Base-by-base conservation (phyloP, 495 filamentous ascomycete species). In the Tuber umbilicatum region DNA sequence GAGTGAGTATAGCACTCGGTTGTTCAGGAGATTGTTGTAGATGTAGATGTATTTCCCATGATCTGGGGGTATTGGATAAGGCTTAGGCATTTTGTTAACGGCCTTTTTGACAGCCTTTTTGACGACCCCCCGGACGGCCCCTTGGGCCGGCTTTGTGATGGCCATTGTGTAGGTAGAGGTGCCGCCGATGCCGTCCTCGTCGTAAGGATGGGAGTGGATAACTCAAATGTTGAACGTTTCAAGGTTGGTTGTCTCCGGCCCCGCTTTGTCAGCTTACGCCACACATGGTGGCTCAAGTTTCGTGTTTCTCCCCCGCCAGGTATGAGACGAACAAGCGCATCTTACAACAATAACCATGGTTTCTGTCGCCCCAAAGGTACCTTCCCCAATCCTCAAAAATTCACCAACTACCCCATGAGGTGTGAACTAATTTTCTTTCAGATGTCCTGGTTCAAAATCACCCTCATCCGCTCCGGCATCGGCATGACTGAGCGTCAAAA, bases 381-480 rank as follows among this genome's bases (percentile, higher is more conserved):
- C 10, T 31, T 14, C 55, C 55, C 55, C 55, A 17, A 64, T 35
- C n/a, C 27, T 35, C 14, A 17, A 64, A 35, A 64, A 35, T 2
- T 35, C 31, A 31, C 27, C 17, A 12, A 35, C 31, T 64, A 31
- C 55, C 35, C 27, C 14, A 64, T 35, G 10, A 14, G 31, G 14
- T 35, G 19, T 2, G 14, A 35, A 35, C 55, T 64, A 35, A 64
- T 14, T 31, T 31, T 64, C 5, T 76, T 83, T 16, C 27, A 64
- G 55, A 97, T 97, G 93, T 88, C 91, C 74, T 98, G 88, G 88
- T 99, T 98, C 88, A 91, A 93, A 80, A 93, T 99, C 82, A 97
- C 94, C 78, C 92, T 98, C 78, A 86, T 95, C 82, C 94, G 96
- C 80, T 94, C 91, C 75, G 90, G 91, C 75, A 99, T 99, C 85